Evolutionary conservation across 2,329 filamentous ascomycete genomes (phyloP).

Genomic region (Arthrinium phaeospermum): DNA sequence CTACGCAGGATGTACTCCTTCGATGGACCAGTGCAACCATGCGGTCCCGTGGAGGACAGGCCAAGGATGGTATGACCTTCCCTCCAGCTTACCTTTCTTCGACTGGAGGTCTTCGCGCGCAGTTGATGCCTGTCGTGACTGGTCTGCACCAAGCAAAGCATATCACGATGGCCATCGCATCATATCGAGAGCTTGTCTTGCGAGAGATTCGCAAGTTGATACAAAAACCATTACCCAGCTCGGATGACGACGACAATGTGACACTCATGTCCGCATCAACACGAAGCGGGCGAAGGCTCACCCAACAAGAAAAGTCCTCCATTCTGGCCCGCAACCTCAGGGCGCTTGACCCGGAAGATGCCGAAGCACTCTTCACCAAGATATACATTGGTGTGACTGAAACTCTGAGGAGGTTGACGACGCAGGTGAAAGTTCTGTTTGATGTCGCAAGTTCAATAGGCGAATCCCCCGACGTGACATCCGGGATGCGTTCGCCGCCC

Average conservation of each 20-base stretch:
- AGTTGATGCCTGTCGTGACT: slow-evolving; percentile 72
- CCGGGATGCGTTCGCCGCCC: slow-evolving; percentile 52
- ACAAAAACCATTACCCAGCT: slow-evolving; percentile 84
- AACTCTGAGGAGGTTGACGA: slow-evolving; percentile 81
- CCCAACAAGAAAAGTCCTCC: slow-evolving; percentile 87
- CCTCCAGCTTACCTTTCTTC: slow-evolving; percentile 77
- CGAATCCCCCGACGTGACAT: slow-evolving; percentile 41
- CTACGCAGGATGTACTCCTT: slow-evolving; percentile 74
- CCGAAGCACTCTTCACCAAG: slow-evolving; percentile 79
- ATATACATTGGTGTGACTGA: slow-evolving; percentile 91
- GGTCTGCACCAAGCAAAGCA: slow-evolving; percentile 84
- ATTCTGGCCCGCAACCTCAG: slow-evolving; percentile 88
- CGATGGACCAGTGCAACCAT: slow-evolving; percentile 83
- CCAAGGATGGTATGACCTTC: slow-evolving; percentile 69
- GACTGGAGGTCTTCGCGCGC: slow-evolving; percentile 71
- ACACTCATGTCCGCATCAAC: slow-evolving; percentile 89
- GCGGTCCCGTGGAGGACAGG: slow-evolving; percentile 71
- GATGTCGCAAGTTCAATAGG: slow-evolving; percentile 84
- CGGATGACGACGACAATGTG: slow-evolving; percentile 91
- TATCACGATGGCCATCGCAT: slow-evolving; percentile 79
- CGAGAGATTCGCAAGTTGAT: slow-evolving; percentile 88
- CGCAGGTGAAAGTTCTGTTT: slow-evolving; percentile 92
- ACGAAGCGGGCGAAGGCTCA: slow-evolving; percentile 68
- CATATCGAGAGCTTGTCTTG: slow-evolving; percentile 82
- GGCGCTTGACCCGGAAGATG: slow-evolving; percentile 80